phyloP scores from a whole-genome alignment of 176 grass and related monocot species.

The Cocos nucifera region DNA sequence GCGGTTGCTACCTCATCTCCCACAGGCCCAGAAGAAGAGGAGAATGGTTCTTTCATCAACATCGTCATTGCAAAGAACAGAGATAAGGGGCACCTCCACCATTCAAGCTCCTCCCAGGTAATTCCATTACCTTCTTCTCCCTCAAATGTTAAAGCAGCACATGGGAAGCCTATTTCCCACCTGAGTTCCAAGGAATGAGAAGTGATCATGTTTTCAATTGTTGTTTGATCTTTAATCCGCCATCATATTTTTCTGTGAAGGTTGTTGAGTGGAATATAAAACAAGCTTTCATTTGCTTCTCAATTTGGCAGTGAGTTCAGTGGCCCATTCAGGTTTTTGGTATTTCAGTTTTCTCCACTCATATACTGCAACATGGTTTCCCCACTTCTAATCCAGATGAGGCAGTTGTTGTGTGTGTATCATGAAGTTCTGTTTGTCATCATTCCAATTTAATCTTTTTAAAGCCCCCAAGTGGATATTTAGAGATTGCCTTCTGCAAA shows the following conservation, averaged over 20 bases:
- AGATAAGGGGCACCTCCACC: not conserved
- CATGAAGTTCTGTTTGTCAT: not conserved
- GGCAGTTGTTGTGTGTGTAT: not conserved
- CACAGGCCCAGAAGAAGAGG: not conserved
- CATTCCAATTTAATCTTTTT: not conserved
- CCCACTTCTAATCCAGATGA: not conserved
- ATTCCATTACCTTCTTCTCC: conserved; percentile 9
- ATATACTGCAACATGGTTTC: not conserved
- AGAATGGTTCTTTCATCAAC: not conserved
- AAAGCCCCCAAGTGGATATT: not conserved
- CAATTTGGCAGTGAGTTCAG: not conserved
- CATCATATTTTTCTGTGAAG: too few relatives aligned
- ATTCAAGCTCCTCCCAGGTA: conserved; percentile 6
- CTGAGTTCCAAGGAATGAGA: not conserved
- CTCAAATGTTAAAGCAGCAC: not conserved
- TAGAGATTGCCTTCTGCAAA: not conserved
- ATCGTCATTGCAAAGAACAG: conserved; percentile 8
- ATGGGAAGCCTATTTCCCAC: not conserved
- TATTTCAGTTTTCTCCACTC: not conserved
- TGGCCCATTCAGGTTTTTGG: not conserved
- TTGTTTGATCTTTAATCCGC: too few relatives aligned
- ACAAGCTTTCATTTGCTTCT: too few relatives aligned
- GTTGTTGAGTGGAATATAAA: too few relatives aligned
- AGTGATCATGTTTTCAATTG: too few relatives aligned
- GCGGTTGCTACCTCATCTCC: not conserved